phyloP scores from a whole-genome alignment of 2,329 filamentous ascomycete genomes.

The Trichophyton rubrum region DNA sequence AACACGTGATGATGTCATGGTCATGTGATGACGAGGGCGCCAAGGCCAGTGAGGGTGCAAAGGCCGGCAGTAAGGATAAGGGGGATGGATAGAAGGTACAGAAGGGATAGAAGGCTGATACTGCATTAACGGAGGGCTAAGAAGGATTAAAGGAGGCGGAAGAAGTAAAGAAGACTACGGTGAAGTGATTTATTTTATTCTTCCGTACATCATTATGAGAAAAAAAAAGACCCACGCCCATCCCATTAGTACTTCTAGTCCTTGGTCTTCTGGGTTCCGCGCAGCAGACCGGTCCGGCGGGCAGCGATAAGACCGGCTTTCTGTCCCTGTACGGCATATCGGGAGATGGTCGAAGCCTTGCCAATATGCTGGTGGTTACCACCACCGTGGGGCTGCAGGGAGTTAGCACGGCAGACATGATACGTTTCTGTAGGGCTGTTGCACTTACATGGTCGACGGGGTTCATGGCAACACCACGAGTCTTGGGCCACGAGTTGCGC shows the following conservation, averaged over 20 bases:
- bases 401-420: neutral
- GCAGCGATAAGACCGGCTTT: slow-evolving; percentile 99
- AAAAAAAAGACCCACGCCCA: slow-evolving; percentile 26
- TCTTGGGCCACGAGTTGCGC: slow-evolving; percentile 99
- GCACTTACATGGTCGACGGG: slow-evolving; percentile 79
- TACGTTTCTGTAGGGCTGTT: no score
- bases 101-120: neutral
- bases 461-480: slow-evolving; percentile 99
- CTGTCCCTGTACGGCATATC: slow-evolving; percentile 95
- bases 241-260: slow-evolving; percentile 53
- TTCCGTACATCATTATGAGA: slow-evolving; percentile 12
- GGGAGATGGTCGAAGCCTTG: slow-evolving; percentile 98
- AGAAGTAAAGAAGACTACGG: neutral
- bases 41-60: neutral
- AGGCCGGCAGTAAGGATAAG: neutral
- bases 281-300: slow-evolving; percentile 97
- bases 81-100: neutral
- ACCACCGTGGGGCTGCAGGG: slow-evolving; percentile 65
- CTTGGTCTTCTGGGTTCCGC: slow-evolving; percentile 99
- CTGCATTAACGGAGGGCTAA: neutral
- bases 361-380: slow-evolving; percentile 99
- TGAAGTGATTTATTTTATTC: neutral
- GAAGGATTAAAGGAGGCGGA: neutral
- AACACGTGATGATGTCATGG: neutral
- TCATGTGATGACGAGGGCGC: neutral